phyloP scores from a whole-genome alignment of 2,329 filamentous ascomycete genomes.

The Macrophomina phaseolina region DNA sequence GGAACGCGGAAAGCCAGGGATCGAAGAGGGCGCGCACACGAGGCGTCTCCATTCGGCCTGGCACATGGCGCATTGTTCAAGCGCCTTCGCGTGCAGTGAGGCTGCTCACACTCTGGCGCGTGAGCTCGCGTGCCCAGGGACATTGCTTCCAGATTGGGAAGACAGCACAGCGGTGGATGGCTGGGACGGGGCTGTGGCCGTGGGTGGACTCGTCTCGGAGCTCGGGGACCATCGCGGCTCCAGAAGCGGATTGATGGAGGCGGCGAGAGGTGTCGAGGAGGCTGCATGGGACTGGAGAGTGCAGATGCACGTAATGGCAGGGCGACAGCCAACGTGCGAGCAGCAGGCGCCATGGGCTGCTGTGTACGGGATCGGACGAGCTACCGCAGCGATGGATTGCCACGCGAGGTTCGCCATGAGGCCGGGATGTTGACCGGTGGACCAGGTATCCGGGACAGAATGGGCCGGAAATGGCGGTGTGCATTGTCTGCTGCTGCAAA shows the following conservation, averaged over 20 bases:
- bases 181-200: not conserved
- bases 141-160: not conserved
- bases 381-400: constrained; percentile 28
- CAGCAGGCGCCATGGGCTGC: constrained; percentile 24
- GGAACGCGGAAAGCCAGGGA: constrained; percentile 21
- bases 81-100: constrained; percentile 6
- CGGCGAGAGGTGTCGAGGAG: not conserved
- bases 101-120: not conserved
- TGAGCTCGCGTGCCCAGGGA: constrained; percentile 2
- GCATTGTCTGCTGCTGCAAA: constrained; percentile 16
- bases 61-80: constrained; percentile 21
- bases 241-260: not conserved
- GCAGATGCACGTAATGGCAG: constrained; percentile 22
- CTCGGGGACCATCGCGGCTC: not conserved
- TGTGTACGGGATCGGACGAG: constrained; percentile 20
- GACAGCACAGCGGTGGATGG: constrained; percentile 1
- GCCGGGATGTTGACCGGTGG: constrained; percentile 12
- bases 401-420: constrained; percentile 28
- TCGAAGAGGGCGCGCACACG: constrained; percentile 4
- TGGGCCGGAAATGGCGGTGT: constrained; percentile 25
- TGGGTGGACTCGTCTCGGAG: constrained; percentile 16
- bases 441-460: constrained; percentile 26
- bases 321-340: constrained; percentile 19
- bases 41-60: constrained; percentile 6
- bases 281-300: not conserved